Evolutionary conservation across 2,329 filamentous ascomycete genomes (phyloP), one percentile per base, ranked within the genome.

Genomic region (Leptographium galeiforme): DNA sequence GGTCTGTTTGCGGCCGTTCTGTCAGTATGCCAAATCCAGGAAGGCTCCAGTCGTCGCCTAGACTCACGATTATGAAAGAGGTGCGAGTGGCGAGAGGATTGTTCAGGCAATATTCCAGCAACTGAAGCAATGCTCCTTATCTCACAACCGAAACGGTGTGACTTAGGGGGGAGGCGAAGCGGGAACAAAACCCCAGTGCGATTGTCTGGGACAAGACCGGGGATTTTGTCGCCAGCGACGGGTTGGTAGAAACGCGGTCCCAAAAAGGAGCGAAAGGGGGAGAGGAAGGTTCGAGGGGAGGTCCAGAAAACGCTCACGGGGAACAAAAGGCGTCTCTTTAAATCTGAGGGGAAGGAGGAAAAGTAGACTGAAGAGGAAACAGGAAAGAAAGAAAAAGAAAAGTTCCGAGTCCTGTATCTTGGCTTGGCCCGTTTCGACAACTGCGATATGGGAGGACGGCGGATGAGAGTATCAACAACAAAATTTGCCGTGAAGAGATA

Each of bases 41-140:
- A 36, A 8, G 34, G 34, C 34, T 36, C 34, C 8, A 2, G 8
- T 36, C 34, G 34, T 6, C 5, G 34, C 2, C 4, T 8, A 13
- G 34, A 36, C 34, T 36, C 12, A 36, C 14, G 18, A 25, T 25
- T 25, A 25, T 5, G 36, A 41, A 38, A 19, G 18, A 14, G 13
- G 48, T 7, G 41, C 18, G 43, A 39, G 30, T 48, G 55, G 52
- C 44, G 33, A 38, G 32, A 16, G 10, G 14, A 38, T 43, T 61
- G 59, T 57, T 56, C 59, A 59, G 60, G 62, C 62, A 63, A 63
- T 64, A 60, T 64, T 64, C 61, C 62, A 64, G 62, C 62, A 63
- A 62, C 61, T 59, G 59, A 57, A 60, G 46, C 56, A 56, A 55
- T 6, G 16, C 43, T 39, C 43, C 30, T 10, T 50, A 40, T 13